phyloP scores from a whole-genome alignment of 805 yeast genomes.

The Candida oleophila region DNA sequence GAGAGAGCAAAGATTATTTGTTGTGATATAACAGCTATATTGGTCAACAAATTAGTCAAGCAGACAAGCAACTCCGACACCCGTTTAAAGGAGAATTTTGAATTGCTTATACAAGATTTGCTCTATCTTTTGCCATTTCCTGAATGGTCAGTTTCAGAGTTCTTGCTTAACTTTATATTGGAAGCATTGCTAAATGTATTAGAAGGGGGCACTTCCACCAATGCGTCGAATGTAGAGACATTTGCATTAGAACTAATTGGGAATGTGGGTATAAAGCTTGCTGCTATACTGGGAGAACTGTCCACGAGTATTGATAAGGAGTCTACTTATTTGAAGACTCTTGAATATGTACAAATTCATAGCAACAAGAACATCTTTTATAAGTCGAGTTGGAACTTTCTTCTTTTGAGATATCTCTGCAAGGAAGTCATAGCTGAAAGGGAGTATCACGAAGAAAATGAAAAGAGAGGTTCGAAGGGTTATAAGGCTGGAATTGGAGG shows the following conservation, averaged over 20 bases:
- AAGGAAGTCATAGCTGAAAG: background rate
- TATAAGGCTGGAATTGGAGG: too few relatives aligned
- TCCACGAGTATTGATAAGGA: constrained; percentile 5
- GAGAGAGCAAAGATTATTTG: constrained; percentile 12
- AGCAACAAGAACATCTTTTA: constrained; percentile 9
- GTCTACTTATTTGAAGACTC: background rate
- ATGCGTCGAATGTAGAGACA: constrained; percentile 43
- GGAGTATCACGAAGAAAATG: background rate
- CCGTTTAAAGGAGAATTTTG: constrained; percentile 40
- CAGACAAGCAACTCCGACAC: constrained; percentile 21
- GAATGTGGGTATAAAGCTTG: constrained; percentile 51
- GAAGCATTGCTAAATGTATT: constrained; percentile 41
- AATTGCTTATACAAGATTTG: constrained; percentile 57
- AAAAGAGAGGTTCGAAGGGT: background rate
- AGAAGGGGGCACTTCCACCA: constrained; percentile 27
- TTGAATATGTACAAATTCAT: constrained; percentile 15
- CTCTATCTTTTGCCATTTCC: constrained; percentile 49
- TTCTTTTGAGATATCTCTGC: constrained; percentile 12
- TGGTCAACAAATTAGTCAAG: constrained; percentile 15
- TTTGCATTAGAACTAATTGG: constrained; percentile 63
- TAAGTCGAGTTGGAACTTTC: constrained; percentile 12
- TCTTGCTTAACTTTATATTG: constrained; percentile 45
- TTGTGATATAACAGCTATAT: constrained; percentile 25
- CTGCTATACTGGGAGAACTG: constrained; percentile 10
- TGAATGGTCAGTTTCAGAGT: constrained; percentile 62